These are phyloP conservation scores for Lentinula raphanica DNA, from an alignment of 768 basidiomycete genomes.

Conservation along the genomic window DNA sequence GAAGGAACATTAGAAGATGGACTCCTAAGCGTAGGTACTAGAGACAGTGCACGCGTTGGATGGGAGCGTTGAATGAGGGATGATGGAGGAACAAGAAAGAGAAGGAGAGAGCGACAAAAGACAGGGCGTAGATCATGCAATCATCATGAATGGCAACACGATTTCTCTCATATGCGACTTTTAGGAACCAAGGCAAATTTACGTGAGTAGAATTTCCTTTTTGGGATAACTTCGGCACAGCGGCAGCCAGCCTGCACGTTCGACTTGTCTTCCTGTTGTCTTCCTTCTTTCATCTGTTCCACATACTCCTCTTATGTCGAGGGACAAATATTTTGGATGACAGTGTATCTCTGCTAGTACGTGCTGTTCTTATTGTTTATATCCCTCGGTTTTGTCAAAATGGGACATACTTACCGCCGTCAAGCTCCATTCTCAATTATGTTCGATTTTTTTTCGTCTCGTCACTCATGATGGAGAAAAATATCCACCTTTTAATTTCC, in stretches of 20 bases:
- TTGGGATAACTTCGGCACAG: not conserved
- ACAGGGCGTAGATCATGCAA: not conserved
- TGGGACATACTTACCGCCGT: too few species aligned
- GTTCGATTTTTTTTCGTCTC: not conserved
- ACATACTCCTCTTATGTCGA: too few species aligned
- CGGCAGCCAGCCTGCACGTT: not conserved
- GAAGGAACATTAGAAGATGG: constrained; percentile 3
- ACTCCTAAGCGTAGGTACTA: not conserved
- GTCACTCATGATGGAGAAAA: not conserved
- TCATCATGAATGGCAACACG: not conserved
- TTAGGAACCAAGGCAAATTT: not conserved
- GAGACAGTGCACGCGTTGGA: not conserved
- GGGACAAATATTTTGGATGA: too few species aligned
- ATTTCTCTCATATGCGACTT: not conserved
- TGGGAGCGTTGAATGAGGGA: not conserved
- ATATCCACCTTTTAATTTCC: not conserved
- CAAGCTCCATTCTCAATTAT: too few species aligned
- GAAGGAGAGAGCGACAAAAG: not conserved
- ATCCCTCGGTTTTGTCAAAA: too few species aligned
- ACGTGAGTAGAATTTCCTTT: not conserved
- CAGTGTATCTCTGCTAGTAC: too few species aligned
- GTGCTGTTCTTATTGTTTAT: too few species aligned
- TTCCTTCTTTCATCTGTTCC: not conserved
- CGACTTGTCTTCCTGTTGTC: too few species aligned
- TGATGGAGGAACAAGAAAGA: not conserved